Evolutionary conservation across 139 green algal genomes (phyloP).

Genomic region (Yamagishiella unicocca): DNA sequence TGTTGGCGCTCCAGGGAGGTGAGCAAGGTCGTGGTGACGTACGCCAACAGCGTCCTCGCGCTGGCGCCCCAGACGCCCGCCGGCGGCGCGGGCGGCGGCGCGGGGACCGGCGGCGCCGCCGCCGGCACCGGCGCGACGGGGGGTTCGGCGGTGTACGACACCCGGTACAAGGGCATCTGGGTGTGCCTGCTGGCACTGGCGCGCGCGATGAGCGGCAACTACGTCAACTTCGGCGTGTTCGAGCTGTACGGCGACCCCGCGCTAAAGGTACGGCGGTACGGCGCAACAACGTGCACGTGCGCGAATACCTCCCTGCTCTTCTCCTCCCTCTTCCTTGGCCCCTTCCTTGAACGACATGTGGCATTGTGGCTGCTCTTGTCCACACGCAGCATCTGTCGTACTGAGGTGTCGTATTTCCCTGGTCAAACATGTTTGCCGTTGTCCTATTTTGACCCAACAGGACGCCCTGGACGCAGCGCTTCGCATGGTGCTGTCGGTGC

Average conservation of each 20-base stretch:
- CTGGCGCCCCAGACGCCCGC: neutral
- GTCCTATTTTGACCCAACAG: conserved; percentile 40
- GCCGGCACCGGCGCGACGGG: neutral
- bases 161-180: conserved; percentile 96
- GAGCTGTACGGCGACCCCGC: conserved; percentile 97
- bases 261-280: conserved; percentile 77
- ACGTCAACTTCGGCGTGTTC: conserved; percentile 99
- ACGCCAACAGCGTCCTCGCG: conserved; percentile 80
- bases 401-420: too few species aligned
- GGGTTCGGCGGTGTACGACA: conserved; percentile 27
- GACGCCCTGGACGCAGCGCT: conserved; percentile 92
- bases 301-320: too few species aligned
- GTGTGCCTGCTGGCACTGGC: conserved; percentile 84
- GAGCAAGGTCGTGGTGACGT: conserved; percentile 75
- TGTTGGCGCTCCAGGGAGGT: conserved; percentile 61
- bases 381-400: too few species aligned
- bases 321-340: too few species aligned
- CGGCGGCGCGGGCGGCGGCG: neutral
- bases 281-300: too few species aligned
- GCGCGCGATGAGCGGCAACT: conserved; percentile 92
- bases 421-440: too few species aligned
- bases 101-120: neutral
- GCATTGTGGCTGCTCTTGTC: too few species aligned
- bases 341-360: too few species aligned
- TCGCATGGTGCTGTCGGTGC: conserved; percentile 89